Percentiles rank a stretch among this genome's conserved stretches.
These are phyloP conservation scores for Cephaloascus albidus DNA, from an alignment of 805 yeast species.

Conservation along the genomic window DNA sequence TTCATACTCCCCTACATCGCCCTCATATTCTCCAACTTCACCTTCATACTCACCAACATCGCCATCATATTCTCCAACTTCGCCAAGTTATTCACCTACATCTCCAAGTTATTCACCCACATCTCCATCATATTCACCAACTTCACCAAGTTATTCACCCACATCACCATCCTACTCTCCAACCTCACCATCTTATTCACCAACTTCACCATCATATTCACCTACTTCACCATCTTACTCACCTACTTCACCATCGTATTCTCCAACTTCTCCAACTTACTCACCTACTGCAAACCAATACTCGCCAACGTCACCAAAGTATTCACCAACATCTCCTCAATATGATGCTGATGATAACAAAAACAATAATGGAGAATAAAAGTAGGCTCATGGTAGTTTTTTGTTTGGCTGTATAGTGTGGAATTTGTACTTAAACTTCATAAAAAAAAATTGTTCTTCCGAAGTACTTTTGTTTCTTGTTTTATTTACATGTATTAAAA, in stretches of 20 bases:
- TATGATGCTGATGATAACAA: constrained; percentile 12
- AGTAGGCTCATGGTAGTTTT: too few relatives aligned
- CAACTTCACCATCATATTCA: constrained; percentile 60
- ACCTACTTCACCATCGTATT: constrained; percentile 64
- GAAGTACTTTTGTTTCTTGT: too few relatives aligned
- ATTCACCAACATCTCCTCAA: constrained; percentile 64
- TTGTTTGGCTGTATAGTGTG: too few relatives aligned
- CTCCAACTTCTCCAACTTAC: constrained; percentile 76
- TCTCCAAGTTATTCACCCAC: constrained; percentile 66
- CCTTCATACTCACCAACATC: constrained; percentile 62
- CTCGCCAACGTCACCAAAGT: constrained; percentile 54
- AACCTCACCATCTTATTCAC: constrained; percentile 49
- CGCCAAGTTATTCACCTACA: constrained; percentile 65
- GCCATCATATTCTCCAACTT: constrained; percentile 59
- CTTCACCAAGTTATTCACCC: constrained; percentile 72
- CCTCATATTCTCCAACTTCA: constrained; percentile 68
- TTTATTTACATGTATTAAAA: neutral
- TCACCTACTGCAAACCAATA: constrained; percentile 70
- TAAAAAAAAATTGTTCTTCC: too few relatives aligned
- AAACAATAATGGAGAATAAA: constrained; percentile 1
- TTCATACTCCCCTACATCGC: constrained; percentile 50
- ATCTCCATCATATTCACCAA: constrained; percentile 68
- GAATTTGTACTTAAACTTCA: too few relatives aligned
- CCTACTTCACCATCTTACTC: constrained; percentile 79
- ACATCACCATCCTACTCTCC: constrained; percentile 60